Conservation (phyloP, 306 rosid genomes). For the Fragaria ananassa region DNA sequence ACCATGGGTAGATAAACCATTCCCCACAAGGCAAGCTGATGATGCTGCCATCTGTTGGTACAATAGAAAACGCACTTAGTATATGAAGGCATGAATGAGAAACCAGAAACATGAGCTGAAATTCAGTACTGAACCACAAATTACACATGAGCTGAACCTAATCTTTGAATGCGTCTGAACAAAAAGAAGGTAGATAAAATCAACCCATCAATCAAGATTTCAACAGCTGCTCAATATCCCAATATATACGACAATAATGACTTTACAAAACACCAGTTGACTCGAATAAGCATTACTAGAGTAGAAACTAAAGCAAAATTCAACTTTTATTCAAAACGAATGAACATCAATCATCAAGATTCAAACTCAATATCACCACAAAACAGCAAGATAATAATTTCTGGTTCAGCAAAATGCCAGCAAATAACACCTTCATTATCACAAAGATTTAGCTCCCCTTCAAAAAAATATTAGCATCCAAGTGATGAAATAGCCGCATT, state of each 20-base stretch:
- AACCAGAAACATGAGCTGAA: neutral
- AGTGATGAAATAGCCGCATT: neutral
- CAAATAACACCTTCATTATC: neutral
- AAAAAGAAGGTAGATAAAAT: neutral
- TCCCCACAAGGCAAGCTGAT: conserved; percentile 77
- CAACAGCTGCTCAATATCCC: neutral
- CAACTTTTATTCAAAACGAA: neutral
- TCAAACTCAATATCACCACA: neutral
- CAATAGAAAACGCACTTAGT: neutral
- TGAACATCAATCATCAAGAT: neutral
- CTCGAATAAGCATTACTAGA: conserved; percentile 2
- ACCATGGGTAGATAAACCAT: conserved; percentile 47
- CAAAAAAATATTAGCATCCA: neutral
- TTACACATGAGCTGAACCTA: neutral
- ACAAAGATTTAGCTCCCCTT: neutral
- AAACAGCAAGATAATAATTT: neutral
- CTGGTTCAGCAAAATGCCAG: neutral
- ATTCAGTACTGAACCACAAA: neutral
- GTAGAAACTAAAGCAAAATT: neutral
- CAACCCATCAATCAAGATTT: neutral
- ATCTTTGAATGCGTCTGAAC: neutral
- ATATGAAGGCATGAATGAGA: neutral
- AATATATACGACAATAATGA: neutral
- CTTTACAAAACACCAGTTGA: neutral
- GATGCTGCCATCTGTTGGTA: conserved; percentile 65